Percentiles rank a stretch among this genome's conserved stretches.
Evolutionary conservation across 495 filamentous ascomycete genomes (phyloP).

Genomic region (Viridothelium virens): DNA sequence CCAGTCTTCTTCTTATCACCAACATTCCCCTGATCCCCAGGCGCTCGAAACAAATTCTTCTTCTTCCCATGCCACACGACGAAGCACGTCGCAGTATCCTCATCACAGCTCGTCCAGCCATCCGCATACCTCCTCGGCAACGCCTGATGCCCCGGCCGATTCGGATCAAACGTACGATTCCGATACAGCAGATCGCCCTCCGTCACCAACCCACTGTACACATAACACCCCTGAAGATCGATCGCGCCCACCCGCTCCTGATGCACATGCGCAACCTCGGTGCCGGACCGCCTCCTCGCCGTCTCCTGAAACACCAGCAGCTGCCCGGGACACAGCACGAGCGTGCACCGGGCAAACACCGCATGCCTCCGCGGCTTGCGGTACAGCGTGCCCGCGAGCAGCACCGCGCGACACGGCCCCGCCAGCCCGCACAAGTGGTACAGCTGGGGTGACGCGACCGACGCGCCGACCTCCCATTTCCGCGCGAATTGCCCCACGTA

Average conservation of each 20-base stretch:
- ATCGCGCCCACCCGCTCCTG: constrained; percentile 52
- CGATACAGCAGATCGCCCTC: constrained; percentile 61
- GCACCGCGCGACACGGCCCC: constrained; percentile 53
- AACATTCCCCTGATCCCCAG: constrained; percentile 19
- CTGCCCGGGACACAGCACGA: constrained; percentile 56
- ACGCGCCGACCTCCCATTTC: constrained; percentile 67
- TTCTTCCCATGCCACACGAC: constrained; percentile 62
- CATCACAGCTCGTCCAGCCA: constrained; percentile 58
- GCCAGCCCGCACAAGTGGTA: constrained; percentile 64
- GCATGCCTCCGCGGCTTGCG: constrained; percentile 58
- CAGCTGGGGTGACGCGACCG: constrained; percentile 55
- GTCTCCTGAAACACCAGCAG: constrained; percentile 58
- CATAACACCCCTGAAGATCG: constrained; percentile 60
- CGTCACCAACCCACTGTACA: constrained; percentile 62
- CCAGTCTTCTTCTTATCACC: constrained; percentile 12
- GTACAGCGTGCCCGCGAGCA: constrained; percentile 48
- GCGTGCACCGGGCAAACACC: constrained; percentile 55
- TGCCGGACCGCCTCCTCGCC: constrained; percentile 49
- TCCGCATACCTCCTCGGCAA: constrained; percentile 60
- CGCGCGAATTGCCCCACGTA: constrained; percentile 58
- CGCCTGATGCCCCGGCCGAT: constrained; percentile 55
- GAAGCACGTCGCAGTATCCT: constrained; percentile 64
- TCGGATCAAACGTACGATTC: constrained; percentile 62
- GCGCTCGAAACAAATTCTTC: constrained; percentile 52
- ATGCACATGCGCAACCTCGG: constrained; percentile 54